A percentile compares a stretch with the other conserved stretches of the same genome.
Evolutionary conservation across 2,329 filamentous ascomycete genomes (phyloP).

Genomic region (Tolypocladium endophyticum): DNA sequence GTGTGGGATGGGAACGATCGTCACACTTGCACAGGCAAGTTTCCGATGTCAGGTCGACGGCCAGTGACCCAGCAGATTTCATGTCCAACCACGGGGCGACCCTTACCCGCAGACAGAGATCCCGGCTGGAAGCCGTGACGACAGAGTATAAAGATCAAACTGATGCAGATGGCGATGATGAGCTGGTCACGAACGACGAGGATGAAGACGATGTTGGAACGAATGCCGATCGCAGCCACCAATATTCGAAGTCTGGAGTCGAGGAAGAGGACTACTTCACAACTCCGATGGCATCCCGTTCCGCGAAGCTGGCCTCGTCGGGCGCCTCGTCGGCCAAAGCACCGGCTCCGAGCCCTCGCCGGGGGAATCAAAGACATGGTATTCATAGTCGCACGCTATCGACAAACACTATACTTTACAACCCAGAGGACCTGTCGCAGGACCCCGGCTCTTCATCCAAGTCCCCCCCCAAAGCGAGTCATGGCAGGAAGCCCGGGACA

Average conservation of each 20-base stretch:
- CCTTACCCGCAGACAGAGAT: constrained; percentile 23
- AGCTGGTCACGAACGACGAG: constrained; percentile 74
- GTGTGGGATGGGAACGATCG: constrained; percentile 36
- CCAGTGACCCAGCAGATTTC: constrained; percentile 55
- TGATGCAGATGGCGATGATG: constrained; percentile 82
- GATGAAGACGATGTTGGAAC: constrained; percentile 47
- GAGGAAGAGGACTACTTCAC: constrained; percentile 42
- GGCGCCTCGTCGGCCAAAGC: constrained; percentile 18
- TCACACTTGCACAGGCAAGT: constrained; percentile 34
- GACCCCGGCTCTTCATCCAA: constrained; percentile 30
- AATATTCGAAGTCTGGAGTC: constrained; percentile 14
- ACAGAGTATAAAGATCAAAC: constrained; percentile 51
- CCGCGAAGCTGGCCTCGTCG: constrained; percentile 25
- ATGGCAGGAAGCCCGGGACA: constrained; percentile 25
- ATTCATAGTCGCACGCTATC: constrained; percentile 66
- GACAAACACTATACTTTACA: constrained; percentile 75
- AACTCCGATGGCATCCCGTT: constrained; percentile 34
- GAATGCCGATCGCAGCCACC: constrained; percentile 25
- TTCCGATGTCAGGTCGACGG: constrained; percentile 48
- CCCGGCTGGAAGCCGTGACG: constrained; percentile 20
- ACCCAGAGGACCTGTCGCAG: constrained; percentile 43
- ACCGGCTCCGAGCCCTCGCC: constrained; percentile 20
- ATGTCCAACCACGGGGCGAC: constrained; percentile 38
- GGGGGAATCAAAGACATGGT: constrained; percentile 23
- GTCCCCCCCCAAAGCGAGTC: constrained; percentile 24